Percentiles rank a stretch among this genome's conserved stretches.
Evolutionary conservation across 345 rosid genomes (phyloP).

Genomic region (Murraya paniculata): DNA sequence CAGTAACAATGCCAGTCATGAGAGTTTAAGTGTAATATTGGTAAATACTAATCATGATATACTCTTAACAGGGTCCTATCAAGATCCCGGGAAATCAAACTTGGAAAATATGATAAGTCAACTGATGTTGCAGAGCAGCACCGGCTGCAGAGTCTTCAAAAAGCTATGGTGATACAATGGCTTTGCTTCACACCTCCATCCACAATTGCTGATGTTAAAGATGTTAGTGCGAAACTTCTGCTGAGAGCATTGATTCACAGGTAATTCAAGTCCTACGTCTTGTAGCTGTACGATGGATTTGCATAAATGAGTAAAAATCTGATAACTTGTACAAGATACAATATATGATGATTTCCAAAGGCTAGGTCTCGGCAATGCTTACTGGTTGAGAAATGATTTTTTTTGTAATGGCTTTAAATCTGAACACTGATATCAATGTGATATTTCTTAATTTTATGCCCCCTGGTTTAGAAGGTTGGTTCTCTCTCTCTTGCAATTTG

Average conservation of each 20-base stretch:
- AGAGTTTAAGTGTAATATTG: background rate
- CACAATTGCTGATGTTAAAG: constrained; percentile 63
- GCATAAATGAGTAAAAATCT: background rate
- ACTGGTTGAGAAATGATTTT: background rate
- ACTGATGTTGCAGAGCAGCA: constrained; percentile 92
- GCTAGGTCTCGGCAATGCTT: background rate
- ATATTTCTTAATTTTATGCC: background rate
- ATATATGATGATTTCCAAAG: background rate
- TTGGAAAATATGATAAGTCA: constrained; percentile 69
- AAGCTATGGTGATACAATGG: constrained; percentile 93
- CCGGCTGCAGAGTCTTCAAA: constrained; percentile 87
- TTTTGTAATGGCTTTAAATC: background rate
- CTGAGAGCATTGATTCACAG: constrained; percentile 82
- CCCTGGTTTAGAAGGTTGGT: background rate
- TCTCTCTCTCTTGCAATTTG: background rate
- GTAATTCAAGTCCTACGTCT: constrained; percentile 31
- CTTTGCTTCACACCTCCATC: constrained; percentile 97
- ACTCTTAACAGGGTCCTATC: constrained; percentile 64
- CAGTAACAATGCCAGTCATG: constrained; percentile 1
- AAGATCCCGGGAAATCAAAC: constrained; percentile 84
- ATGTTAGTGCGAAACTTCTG: constrained; percentile 66
- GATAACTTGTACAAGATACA: background rate
- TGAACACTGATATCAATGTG: background rate
- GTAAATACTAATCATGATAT: constrained; percentile 10
- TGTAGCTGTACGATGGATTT: background rate